Base-by-base conservation (phyloP, 148 eudicot species). In the Rhododendron ovatum region DNA sequence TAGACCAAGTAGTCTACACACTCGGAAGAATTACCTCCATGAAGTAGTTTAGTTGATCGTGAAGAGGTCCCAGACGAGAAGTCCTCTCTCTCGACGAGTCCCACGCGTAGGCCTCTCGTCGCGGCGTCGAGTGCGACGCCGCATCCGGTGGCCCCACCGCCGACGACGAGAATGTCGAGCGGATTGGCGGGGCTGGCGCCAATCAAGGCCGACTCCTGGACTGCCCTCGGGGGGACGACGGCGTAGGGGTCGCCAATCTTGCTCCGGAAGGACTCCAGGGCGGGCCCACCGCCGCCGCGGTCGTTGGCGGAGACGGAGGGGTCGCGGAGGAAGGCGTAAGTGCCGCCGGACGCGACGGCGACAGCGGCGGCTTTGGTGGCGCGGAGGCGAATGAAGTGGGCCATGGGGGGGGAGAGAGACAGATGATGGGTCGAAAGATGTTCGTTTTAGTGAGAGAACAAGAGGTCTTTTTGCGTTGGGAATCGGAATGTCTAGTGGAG, bases 51-150 rank as follows among this genome's bases (percentile, higher is more conserved):
- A 12, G 99, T 96, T 15, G 99, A 96, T 85, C 99, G 87, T 0
- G 99, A 96, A 41, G 99, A 96, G 10, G 99, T 94, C 9, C 99
- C 99, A 1, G 99, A 93, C 2, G 99, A 87, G 90, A 96, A 96
- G 86, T 96, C 99, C 78, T 96, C 98, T 2, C 98, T 86, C 89
- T 96, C 99, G 2, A 96, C 99, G 37, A 96, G 95, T 7, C 96
- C 99, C 43, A 96, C 98, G 0, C 96, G 93, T 28, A 96, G 95
- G 6, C 99, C 99, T 12, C 99, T 88, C 3, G 99, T 93, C 22
- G 85, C 92, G 1, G 95, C 99, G 80, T 96, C 99, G 4, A 96
- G 95, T 13, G 99, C 99, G 6, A 87, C 98, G 6, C 98, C 98
- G 75, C 94, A 91, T 1, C 98, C 98, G n/a, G 98, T 96, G 75